Evolutionary conservation across 2,329 filamentous ascomycete species (phyloP), one percentile per base, ranked within the genome.

Genomic region (Cercospora zeae-maydis): DNA sequence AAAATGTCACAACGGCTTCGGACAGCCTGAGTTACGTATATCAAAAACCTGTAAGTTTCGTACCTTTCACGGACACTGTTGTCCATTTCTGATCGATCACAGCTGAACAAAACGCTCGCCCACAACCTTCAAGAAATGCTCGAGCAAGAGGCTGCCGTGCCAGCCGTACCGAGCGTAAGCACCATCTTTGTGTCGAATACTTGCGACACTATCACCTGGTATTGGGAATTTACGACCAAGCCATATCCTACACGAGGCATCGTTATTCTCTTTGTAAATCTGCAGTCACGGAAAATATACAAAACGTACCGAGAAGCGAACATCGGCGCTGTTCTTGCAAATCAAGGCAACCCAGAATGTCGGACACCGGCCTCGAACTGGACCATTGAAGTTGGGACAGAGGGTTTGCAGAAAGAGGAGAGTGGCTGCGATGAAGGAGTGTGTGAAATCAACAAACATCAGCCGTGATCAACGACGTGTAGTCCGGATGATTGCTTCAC

Each of bases 151-250:
- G 53, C 61, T 13, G 37, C 64, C 8, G 59, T 65, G 0, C 63
- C 63, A 14, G 31, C 62, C 7, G 61, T 63, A 1, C 58, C 37
- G 14, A 42, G 37, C 13, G 58, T 68, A 36, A 63, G 53, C 24
- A 66, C 66, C 14, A 61, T 68, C 56, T 68, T 66, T 57, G 52
- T 63, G 10, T 51, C 61, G 5, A 56, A 67, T 39, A 67, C 55
- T 51, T 68, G 66, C 21, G 66, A 67, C 37, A 66, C 59, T 9
- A 67, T 67, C n/a, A 67, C 66, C n/a, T 68, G 65, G 65, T 68
- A 67, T 30, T 68, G 64, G 61, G 65, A 68, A 27, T 64, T 68
- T 37, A 57, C 37, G 1, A 68, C 65, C 13, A 61, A 39, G 27
- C 66, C 65, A 11, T 56, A 63, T 27, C 63, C 66, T 30, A 67